Evolutionary conservation across 139 green algal species (phyloP).

Genomic region (Prasinococcaceae sp.): DNA sequence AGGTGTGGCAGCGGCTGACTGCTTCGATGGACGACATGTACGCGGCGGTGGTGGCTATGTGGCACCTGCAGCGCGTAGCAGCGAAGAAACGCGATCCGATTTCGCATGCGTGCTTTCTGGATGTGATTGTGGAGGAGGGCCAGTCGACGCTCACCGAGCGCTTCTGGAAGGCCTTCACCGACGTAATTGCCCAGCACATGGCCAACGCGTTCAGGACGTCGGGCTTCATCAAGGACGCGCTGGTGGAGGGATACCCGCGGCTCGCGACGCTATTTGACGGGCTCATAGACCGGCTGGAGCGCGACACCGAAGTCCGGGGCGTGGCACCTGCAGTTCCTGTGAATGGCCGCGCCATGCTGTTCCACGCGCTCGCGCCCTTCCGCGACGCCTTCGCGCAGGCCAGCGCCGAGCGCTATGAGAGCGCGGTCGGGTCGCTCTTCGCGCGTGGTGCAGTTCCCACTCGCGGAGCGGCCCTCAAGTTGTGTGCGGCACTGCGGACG

Average conservation of each 20-base stretch:
- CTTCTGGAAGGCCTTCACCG: slow-evolving; percentile 15
- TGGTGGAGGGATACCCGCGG: slow-evolving; percentile 52
- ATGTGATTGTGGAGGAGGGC: slow-evolving; percentile 40
- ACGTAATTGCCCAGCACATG: slow-evolving; percentile 15
- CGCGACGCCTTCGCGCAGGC: too few relatives aligned
- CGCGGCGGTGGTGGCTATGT: slow-evolving; percentile 21
- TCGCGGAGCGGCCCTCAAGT: too few relatives aligned
- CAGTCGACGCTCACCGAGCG: slow-evolving; percentile 11
- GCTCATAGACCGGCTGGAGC: slow-evolving; percentile 35
- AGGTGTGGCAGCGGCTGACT: slow-evolving; percentile 46
- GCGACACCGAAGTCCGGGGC: slow-evolving; percentile 42
- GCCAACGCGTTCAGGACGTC: slow-evolving; percentile 9
- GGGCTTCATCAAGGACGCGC: slow-evolving; percentile 34
- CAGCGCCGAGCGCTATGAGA: too few relatives aligned
- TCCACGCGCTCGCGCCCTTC: slow-evolving; percentile 35
- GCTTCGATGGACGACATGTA: slow-evolving; percentile 44
- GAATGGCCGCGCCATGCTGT: neutral
- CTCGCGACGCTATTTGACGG: slow-evolving; percentile 59
- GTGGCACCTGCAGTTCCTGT: neutral
- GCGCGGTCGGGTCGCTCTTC: too few relatives aligned
- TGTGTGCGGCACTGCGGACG: too few relatives aligned
- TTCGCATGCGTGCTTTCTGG: slow-evolving; percentile 71
- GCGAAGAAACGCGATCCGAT: slow-evolving; percentile 89
- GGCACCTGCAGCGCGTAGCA: slow-evolving; percentile 65
- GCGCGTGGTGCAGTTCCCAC: too few relatives aligned